Conservation (phyloP, 805 yeast species). For the Metschnikowia hibisci region DNA sequence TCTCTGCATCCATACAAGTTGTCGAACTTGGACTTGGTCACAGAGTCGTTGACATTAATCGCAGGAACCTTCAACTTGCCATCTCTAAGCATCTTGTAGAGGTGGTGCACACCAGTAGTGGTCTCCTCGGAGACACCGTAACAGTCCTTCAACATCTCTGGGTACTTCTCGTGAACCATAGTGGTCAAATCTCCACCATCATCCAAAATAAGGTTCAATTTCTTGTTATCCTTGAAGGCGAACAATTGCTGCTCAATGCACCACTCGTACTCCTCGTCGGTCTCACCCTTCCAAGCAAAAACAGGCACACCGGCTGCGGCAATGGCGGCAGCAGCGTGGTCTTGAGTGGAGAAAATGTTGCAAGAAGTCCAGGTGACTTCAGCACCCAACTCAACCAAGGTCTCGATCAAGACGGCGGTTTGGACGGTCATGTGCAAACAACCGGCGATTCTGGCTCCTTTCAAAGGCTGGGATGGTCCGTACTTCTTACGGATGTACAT, state of each 20-base stretch:
- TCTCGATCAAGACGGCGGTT: slow-evolving; percentile 98
- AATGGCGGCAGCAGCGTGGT: slow-evolving; percentile 99
- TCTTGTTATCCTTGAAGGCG: slow-evolving; percentile 93
- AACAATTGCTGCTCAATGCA: slow-evolving; percentile 99
- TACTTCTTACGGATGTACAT: slow-evolving; percentile 95
- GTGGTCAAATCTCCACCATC: slow-evolving; percentile 99
- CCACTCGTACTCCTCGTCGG: slow-evolving; percentile 99
- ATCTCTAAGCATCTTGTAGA: slow-evolving; percentile 92
- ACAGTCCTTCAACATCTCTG: slow-evolving; percentile 94
- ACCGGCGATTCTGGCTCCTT: slow-evolving; percentile 98
- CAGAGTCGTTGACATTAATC: slow-evolving; percentile 97
- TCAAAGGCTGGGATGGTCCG: slow-evolving; percentile 89
- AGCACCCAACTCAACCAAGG: slow-evolving; percentile 95
- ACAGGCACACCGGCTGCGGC: slow-evolving; percentile 99
- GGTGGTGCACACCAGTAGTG: slow-evolving; percentile 99
- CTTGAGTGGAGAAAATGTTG: slow-evolving; percentile 99
- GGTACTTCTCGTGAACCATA: slow-evolving; percentile 95
- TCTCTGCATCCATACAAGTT: slow-evolving; percentile 99
- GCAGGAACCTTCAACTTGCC: slow-evolving; percentile 94
- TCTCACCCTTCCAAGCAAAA: slow-evolving; percentile 99
- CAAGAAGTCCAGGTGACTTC: slow-evolving; percentile 99
- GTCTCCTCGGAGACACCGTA: slow-evolving; percentile 98
- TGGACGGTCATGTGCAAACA: slow-evolving; percentile 99
- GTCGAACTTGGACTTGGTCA: slow-evolving; percentile 98
- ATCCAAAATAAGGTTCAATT: slow-evolving; percentile 94